These are phyloP conservation scores for Poronia punctata DNA, from an alignment of 495 filamentous ascomycete genomes.

Conservation along the genomic window DNA sequence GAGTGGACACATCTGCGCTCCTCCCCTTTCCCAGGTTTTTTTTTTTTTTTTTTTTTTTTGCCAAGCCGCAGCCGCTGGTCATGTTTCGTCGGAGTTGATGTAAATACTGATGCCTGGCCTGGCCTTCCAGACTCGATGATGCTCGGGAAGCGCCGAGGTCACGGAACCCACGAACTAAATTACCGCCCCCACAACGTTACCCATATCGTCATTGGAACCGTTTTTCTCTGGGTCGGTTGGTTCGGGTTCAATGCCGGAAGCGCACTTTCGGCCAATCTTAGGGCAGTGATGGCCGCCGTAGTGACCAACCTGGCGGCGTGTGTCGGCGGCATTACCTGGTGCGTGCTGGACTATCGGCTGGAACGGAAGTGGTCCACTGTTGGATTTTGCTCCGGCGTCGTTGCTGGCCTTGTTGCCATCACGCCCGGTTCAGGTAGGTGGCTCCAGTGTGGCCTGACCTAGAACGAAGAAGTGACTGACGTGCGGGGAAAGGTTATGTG, in stretches of 20 bases:
- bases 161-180: slow-evolving; percentile 84
- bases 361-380: slow-evolving; percentile 96
- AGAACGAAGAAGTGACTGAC: slow-evolving; percentile 7
- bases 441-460: not conserved
- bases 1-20: slow-evolving; percentile 22
- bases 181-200: slow-evolving; percentile 98
- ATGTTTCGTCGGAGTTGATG: no score
- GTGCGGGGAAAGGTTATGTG: slow-evolving; percentile 55
- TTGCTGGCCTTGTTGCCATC: slow-evolving; percentile 87
- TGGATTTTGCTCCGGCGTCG: slow-evolving; percentile 91
- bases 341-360: slow-evolving; percentile 85
- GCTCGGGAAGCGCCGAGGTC: slow-evolving; percentile 82
- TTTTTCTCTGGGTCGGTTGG: slow-evolving; percentile 99
- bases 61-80: no score
- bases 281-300: slow-evolving; percentile 70
- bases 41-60: no score
- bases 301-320: slow-evolving; percentile 73
- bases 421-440: slow-evolving; percentile 69
- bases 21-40: no score
- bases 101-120: no score
- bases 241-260: slow-evolving; percentile 97
- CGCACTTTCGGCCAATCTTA: slow-evolving; percentile 82
- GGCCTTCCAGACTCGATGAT: slow-evolving; percentile 62
- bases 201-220: slow-evolving; percentile 91
- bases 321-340: slow-evolving; percentile 92